Conservation (phyloP, 169 alveolate species). For the Eimeria maxima region DNA sequence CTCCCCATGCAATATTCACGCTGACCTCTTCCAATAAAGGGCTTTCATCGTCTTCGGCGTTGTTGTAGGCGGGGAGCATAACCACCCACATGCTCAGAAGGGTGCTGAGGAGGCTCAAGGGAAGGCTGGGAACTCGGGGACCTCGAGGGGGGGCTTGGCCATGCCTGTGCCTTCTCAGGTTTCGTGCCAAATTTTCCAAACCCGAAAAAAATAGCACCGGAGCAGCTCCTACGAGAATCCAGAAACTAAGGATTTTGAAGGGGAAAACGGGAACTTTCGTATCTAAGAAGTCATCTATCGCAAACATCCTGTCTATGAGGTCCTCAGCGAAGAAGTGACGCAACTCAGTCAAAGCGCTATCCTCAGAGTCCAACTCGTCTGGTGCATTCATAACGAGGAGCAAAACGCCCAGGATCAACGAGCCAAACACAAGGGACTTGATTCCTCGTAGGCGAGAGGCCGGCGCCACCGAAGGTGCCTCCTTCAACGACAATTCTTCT, state of each 20-base stretch:
- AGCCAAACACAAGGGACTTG: slow-evolving; percentile 10
- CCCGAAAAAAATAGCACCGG: slow-evolving; percentile 18
- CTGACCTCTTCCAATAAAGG: background rate
- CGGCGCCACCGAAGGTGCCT: slow-evolving; percentile 7
- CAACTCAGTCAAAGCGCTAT: background rate
- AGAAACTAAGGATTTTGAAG: slow-evolving; percentile 14
- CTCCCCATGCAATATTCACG: slow-evolving; percentile 1
- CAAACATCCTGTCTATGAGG: slow-evolving; percentile 32
- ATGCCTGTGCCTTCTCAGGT: slow-evolving; percentile 20
- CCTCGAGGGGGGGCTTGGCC: background rate
- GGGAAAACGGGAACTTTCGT: background rate
- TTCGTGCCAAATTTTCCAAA: background rate
- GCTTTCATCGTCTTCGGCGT: background rate
- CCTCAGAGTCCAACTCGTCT: background rate
- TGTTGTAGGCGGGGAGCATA: background rate
- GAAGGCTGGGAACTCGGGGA: background rate
- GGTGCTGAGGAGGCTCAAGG: background rate
- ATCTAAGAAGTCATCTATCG: slow-evolving; percentile 18
- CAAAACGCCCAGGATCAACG: background rate
- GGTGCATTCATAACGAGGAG: slow-evolving; percentile 17
- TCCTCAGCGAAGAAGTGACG: slow-evolving; percentile 12
- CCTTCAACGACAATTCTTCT: background rate
- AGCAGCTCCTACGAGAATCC: slow-evolving; percentile 31
- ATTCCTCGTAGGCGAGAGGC: slow-evolving; percentile 7
- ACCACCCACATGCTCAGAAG: background rate